Evolutionary conservation across 805 yeast genomes (phyloP), one percentile per base, ranked within the genome.

Genomic region (Starmerella floricola): DNA sequence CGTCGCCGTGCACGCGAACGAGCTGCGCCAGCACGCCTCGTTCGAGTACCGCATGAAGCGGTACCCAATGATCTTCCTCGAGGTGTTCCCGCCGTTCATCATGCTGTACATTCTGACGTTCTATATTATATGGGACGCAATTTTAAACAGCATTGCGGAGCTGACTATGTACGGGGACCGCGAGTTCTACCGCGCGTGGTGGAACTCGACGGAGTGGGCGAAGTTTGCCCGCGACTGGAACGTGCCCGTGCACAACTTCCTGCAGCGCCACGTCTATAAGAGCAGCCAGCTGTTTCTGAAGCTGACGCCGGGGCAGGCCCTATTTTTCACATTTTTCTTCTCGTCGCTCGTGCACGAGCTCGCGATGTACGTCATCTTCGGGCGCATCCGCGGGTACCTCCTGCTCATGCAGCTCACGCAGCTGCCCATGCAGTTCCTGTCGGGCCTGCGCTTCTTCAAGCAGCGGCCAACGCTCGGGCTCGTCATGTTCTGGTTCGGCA

Each of bases 201-300:
- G 99, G 98, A 84, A 87, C 53, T 82, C 93, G 47, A 75, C 79
- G 16, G 80, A 84, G 32, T 91, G 96, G 95, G 82, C 82, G 44
- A 87, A 87, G 57, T 91, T 83, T 60, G 79, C 95, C 10, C 69
- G 96, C 50, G 76, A 81, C 48, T 93, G 99, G 98, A 91, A 91
- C 59, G 72, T 74, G 8, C 95, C 97, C 0, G 97, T 91, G 18
- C 95, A 91, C 59, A 73, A 76, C 55, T 91, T 91, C 52, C 64
- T 91, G 45, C 65, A 87, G 34, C 72, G 97, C 50, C 99, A 93
- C 58, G 97, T 91, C 2, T 93, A 91, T 60, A 95, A 87, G 58
- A 78, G 93, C 20, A 76, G 91, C 8, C 81, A 88, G 45, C 76
- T 91, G 51, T 77, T 85, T 0, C 67, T 85, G 42, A 68, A 76